Base-by-base conservation (phyloP, 495 filamentous ascomycete species). In the Tuber brumale region DNA sequence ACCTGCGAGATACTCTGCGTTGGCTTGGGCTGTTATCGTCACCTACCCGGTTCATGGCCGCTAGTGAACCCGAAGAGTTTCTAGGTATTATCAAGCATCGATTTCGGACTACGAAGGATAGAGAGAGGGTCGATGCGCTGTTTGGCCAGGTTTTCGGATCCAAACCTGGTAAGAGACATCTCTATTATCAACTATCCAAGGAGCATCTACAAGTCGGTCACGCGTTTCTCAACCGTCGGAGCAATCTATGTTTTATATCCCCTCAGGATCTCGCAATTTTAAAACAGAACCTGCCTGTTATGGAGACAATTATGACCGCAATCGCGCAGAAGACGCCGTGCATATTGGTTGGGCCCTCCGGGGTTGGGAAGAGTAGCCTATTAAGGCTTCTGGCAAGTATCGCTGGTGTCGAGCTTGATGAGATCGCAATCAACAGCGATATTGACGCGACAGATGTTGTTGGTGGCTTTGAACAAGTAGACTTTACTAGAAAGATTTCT, bases 391-490 rank as follows among this genome's bases (percentile, higher is more conserved):
- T 97, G n/a, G 94, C 96, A 27, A 89, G 91, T 46, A 81, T 91
- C 42, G 87, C 88, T 73, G 95, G 95, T 41, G 91, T 90, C 61
- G 85, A 88, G 8, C 84, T 97, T 19, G 87, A 92, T 66, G 91
- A 92, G 66, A 90, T 97, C 73, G 89, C 94, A 18, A 86, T 98
- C 80, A 97, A 96, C 83, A 89, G 93, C 6, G 96, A 98, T 77
- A 92, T 95, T 71, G 96, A 99, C 84, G 93, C 95, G 23, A 97
- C 95, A 90, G 96, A 99, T 82, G 87, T 99, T 37, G 92, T 99
- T 72, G 96, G 96, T 78, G 94, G 95, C 0, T 99, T 96, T 82
- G 96, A 98, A 81, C 96, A 99, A 84, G 90, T 93, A 46, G 94
- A 98, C 83, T 88, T 93, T 71, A 85, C 90, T 44, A 88, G 95